Conservation (phyloP, 192 early-diverging fungal species). For the Phycomyces blakesleeanus region DNA sequence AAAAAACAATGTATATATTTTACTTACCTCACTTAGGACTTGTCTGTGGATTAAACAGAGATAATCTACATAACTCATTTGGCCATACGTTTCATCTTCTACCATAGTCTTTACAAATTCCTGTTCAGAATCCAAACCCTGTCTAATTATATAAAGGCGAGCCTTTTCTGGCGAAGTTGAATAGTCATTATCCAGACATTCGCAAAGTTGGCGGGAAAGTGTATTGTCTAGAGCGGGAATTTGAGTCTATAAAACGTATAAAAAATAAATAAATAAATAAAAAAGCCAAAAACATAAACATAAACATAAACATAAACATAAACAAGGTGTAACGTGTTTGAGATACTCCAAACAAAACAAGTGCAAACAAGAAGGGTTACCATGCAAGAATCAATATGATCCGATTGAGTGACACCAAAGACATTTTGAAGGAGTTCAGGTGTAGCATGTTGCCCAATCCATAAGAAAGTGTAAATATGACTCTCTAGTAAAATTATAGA, state of each 20-base stretch:
- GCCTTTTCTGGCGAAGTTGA: slow-evolving; percentile 59
- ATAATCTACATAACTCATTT: slow-evolving; percentile 92
- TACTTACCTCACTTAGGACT: slow-evolving; percentile 70
- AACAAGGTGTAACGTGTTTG: no score
- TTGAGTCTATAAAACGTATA: slow-evolving; percentile 35
- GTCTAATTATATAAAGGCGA: slow-evolving; percentile 73
- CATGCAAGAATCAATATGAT: slow-evolving; percentile 63
- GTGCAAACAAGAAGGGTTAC: slow-evolving; percentile 34
- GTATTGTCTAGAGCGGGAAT: slow-evolving; percentile 66
- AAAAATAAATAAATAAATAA: slow-evolving; percentile 7
- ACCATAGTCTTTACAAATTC: slow-evolving; percentile 74
- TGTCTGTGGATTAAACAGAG: slow-evolving; percentile 83
- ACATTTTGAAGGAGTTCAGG: slow-evolving; percentile 63
- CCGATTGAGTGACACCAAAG: slow-evolving; percentile 76
- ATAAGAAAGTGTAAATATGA: slow-evolving; percentile 73
- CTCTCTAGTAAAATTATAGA: slow-evolving; percentile 60
- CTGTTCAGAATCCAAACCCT: slow-evolving; percentile 81
- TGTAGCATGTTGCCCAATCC: slow-evolving; percentile 76
- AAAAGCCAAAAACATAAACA: no score
- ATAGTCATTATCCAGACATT: slow-evolving; percentile 53
- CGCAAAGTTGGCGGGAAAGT: slow-evolving; percentile 55
- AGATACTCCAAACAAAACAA: neutral
- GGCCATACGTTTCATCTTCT: slow-evolving; percentile 88
- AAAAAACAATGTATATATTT: neutral
- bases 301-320: no score